Conservation (phyloP, 495 filamentous ascomycete species). For the Penicillium angulare region DNA sequence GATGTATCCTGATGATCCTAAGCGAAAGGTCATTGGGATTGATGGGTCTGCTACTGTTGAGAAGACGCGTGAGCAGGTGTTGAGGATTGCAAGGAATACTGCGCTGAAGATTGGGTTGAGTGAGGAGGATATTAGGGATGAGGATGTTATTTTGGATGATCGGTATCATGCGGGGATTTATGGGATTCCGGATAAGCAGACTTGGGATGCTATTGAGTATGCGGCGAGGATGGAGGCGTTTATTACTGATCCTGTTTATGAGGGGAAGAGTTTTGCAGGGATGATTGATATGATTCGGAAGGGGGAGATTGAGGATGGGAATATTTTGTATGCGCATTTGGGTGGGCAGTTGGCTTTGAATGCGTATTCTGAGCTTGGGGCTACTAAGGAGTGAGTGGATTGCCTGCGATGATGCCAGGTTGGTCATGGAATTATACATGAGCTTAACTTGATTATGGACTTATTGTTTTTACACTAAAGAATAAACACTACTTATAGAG, state of each 20-base stretch:
- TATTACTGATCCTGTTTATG: conserved; percentile 68
- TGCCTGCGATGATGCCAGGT: conserved; percentile 1
- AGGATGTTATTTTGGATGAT: conserved; percentile 59
- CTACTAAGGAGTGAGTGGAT: conserved; percentile 12
- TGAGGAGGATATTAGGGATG: conserved; percentile 52
- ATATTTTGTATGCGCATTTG: conserved; percentile 62
- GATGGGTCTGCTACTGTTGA: conserved; percentile 58
- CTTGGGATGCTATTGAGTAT: conserved; percentile 60
- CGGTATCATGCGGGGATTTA: conserved; percentile 60
- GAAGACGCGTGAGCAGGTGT: conserved; percentile 55
- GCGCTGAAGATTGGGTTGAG: conserved; percentile 54
- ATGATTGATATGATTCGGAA: conserved; percentile 61
- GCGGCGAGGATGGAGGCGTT: conserved; percentile 61
- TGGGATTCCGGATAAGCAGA: conserved; percentile 56
- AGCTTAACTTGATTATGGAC: no score
- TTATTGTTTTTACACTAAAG: no score
- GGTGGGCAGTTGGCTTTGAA: conserved; percentile 63
- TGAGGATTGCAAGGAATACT: conserved; percentile 59
- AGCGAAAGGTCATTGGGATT: conserved; percentile 56
- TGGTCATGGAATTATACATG: no score
- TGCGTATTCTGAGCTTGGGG: conserved; percentile 48
- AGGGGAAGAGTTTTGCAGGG: conserved; percentile 65
- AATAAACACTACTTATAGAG: no score
- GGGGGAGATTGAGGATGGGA: conserved; percentile 55
- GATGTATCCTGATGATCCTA: conserved; percentile 30